phyloP scores from a whole-genome alignment of 2,329 filamentous ascomycete genomes.

The Diaporthe helianthi region DNA sequence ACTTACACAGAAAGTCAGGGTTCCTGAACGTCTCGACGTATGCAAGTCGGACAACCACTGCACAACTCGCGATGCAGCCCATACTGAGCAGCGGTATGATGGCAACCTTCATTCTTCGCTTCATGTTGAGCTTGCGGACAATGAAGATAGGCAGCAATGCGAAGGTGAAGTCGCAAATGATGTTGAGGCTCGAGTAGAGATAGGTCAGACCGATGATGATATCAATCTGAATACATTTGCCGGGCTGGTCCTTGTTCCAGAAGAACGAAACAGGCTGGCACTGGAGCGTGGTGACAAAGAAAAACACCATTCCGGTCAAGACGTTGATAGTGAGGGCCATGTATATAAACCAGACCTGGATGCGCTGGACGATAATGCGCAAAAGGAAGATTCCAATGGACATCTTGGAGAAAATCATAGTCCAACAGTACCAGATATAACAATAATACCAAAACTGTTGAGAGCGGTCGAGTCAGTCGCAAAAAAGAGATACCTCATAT shows the following conservation, averaged over 20 bases:
- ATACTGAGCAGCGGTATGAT: constrained; percentile 61
- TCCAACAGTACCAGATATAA: constrained; percentile 37
- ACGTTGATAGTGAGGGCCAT: constrained; percentile 45
- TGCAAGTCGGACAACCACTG: constrained; percentile 50
- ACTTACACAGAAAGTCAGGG: constrained; percentile 53
- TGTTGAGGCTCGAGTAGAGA: constrained; percentile 57
- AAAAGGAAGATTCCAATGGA: constrained; percentile 53
- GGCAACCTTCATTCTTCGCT: constrained; percentile 55
- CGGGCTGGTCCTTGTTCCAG: constrained; percentile 46
- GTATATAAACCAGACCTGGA: constrained; percentile 46
- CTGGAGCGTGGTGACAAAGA: constrained; percentile 51
- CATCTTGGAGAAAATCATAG: constrained; percentile 46
- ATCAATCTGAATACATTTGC: constrained; percentile 48
- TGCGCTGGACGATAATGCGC: constrained; percentile 46
- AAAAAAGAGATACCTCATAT: too few relatives aligned
- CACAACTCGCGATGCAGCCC: constrained; percentile 59
- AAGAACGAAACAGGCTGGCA: constrained; percentile 50
- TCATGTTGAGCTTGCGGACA: constrained; percentile 63
- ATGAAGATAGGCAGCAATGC: constrained; percentile 61
- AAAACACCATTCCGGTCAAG: constrained; percentile 48
- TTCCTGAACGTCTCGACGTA: constrained; percentile 48
- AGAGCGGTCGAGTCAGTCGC: background rate
- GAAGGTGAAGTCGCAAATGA: constrained; percentile 58
- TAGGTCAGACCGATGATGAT: constrained; percentile 60
- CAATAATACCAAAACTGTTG: constrained; percentile 37